Evolutionary conservation across 2,329 filamentous ascomycete species (phyloP), one percentile per base, ranked within the genome.

Genomic region (Aureobasidium lini): DNA sequence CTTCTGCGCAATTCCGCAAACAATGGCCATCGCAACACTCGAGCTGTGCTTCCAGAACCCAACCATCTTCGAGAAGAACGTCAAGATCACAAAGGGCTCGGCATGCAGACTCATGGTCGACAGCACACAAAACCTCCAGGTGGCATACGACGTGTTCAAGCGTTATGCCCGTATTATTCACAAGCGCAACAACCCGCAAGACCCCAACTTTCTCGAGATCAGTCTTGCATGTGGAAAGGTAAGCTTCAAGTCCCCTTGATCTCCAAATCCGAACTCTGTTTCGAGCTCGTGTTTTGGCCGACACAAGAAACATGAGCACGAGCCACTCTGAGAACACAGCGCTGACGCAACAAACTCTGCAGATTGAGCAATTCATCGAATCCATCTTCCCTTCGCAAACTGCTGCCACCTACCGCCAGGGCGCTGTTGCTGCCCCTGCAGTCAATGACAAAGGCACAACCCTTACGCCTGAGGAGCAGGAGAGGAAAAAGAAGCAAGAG

Each of bases 41-140:
- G 92, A 96, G 66, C 79, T 90, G 16, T 88, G 93, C 67, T 99
- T 97, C 84, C 87, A 89, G 68, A 99, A 99, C 74, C 88, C 89
- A 23, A 81, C 80, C 62, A 85, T 99, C 60, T 95, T 96, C 71
- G 76, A 93, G 71, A 85, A 82, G 64, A 94, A 96, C 69, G 79
- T 99, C 77, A 99, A 99, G 78, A 96, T 99, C 74, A 93, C 89
- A 60, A 97, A 96, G 78, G 94, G 94, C 34, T 84, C 93, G 65
- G 92, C 94, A 39, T 97, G 94, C 73, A 81, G 87, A 66, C 79
- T 97, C 67, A 97, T 99, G 94, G 81, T 86, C 62, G 84, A 96
- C 68, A 95, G 90, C 10, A 95, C 93, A 6, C 93, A 97, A 71
- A 96, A 96, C 71, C 80, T 97, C 54, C 81, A 82, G 59, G 78